A percentile compares a stretch with the other conserved stretches of the same genome.
Evolutionary conservation across 306 rosid species (phyloP).

Genomic region (Crotalaria pallida): DNA sequence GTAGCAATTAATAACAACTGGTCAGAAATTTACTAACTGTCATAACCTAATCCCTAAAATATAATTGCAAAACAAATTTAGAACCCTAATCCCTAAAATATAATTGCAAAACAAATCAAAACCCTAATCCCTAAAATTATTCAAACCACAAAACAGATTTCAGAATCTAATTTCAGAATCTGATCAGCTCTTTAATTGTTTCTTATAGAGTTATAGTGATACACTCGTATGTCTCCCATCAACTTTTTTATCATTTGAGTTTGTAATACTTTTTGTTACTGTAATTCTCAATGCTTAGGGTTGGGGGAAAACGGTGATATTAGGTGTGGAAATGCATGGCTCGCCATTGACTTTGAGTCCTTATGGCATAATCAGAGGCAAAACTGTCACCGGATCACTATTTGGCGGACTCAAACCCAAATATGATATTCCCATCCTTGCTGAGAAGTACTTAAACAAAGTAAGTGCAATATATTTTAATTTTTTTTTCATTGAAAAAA

Average conservation of each 20-base stretch:
- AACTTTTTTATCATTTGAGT: not conserved
- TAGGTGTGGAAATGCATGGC: slow-evolving; percentile 54
- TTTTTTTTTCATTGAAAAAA: not conserved
- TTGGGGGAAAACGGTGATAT: slow-evolving; percentile 54
- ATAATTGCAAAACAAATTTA: too few relatives aligned
- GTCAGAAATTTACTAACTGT: too few relatives aligned
- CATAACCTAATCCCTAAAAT: too few relatives aligned
- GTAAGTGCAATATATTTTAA: slow-evolving; percentile 14
- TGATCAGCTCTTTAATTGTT: too few relatives aligned
- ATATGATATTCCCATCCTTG: slow-evolving; percentile 34
- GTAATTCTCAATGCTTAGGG: slow-evolving; percentile 26
- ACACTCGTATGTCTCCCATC: not conserved
- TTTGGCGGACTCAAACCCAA: slow-evolving; percentile 47
- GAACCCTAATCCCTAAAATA: too few relatives aligned
- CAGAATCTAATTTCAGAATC: too few relatives aligned
- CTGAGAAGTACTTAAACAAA: slow-evolving; percentile 30
- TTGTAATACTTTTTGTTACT: not conserved
- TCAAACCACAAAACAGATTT: too few relatives aligned
- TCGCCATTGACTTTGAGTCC: slow-evolving; percentile 24
- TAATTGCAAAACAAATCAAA: too few relatives aligned
- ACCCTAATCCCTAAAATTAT: too few relatives aligned
- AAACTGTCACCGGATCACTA: slow-evolving; percentile 35
- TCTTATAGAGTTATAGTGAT: not conserved
- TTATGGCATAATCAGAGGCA: slow-evolving; percentile 29
- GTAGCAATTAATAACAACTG: too few relatives aligned